Evolutionary conservation across 768 basidiomycete genomes (phyloP).

Genomic region (Krasilnikovozyma curviuscula): DNA sequence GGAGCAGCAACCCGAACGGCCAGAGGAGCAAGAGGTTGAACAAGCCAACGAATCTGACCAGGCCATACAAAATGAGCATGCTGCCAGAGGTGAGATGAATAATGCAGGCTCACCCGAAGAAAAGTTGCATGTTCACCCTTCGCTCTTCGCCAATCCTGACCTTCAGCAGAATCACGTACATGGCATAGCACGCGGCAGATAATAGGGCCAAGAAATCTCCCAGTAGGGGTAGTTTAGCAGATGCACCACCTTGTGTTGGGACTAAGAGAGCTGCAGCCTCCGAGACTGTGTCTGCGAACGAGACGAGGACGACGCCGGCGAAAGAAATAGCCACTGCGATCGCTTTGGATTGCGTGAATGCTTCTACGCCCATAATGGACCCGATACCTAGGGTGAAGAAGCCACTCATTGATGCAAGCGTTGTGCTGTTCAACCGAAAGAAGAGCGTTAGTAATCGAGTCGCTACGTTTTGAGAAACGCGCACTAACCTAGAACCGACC

Average conservation of each 20-base stretch:
- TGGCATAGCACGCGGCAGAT: conserved; percentile 71
- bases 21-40: conserved; percentile 59
- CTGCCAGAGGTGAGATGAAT: neutral
- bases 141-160: conserved; percentile 63
- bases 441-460: neutral
- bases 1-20: conserved; percentile 60
- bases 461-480: neutral
- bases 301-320: conserved; percentile 67
- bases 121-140: conserved; percentile 76
- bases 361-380: conserved; percentile 60
- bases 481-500: conserved; percentile 34
- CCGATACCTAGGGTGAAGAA: conserved; percentile 85
- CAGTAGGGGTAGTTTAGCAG: conserved; percentile 31
- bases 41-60: conserved; percentile 23
- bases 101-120: conserved; percentile 39
- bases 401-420: conserved; percentile 33
- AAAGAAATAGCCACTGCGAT: conserved; percentile 62
- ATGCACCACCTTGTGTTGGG: too few relatives aligned
- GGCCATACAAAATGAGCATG: neutral
- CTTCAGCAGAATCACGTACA: conserved; percentile 78
- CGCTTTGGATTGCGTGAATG: conserved; percentile 49
- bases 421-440: neutral
- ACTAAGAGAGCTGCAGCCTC: conserved; percentile 12
- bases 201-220: conserved; percentile 71
- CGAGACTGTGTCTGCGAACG: conserved; percentile 53